These are phyloP conservation scores for Litsea cubeba DNA, from an alignment of 164 flowering plant species.

Conservation along the genomic window DNA sequence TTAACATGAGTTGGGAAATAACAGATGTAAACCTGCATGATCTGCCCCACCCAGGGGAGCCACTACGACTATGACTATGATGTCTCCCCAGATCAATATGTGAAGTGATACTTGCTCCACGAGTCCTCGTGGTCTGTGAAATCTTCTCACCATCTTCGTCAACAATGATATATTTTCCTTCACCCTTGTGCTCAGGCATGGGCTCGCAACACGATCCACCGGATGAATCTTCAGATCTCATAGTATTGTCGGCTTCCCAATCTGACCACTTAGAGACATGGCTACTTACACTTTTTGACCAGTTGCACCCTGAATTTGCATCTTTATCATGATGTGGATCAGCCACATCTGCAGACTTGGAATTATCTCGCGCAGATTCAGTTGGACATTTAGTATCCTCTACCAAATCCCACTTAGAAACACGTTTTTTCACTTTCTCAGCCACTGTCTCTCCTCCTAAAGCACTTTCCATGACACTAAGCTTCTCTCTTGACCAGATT, in stretches of 20 bases:
- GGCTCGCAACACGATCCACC: constrained; percentile 27
- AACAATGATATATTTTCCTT: constrained; percentile 22
- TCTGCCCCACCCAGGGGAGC: constrained; percentile 42
- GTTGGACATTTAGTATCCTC: constrained; percentile 27
- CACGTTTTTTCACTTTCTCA: constrained; percentile 29
- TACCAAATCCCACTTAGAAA: constrained; percentile 57
- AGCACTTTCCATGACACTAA: constrained; percentile 3
- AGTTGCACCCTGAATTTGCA: constrained; percentile 15
- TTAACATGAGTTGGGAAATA: not conserved
- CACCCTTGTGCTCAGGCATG: constrained; percentile 25
- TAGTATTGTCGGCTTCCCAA: constrained; percentile 11
- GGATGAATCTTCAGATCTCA: constrained; percentile 21
- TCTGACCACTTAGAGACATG: constrained; percentile 27
- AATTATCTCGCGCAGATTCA: constrained; percentile 23
- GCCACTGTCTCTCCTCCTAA: constrained; percentile 19
- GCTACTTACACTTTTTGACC: constrained; percentile 11
- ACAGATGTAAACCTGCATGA: constrained; percentile 37
- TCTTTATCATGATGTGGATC: constrained; percentile 22
- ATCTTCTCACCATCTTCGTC: constrained; percentile 15
- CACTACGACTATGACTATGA: constrained; percentile 32
- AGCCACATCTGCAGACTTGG: constrained; percentile 21
- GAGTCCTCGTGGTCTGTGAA: constrained; percentile 14
- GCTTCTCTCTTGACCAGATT: constrained; percentile 2
- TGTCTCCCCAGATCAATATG: constrained; percentile 50
- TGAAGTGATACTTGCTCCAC: constrained; percentile 43